phyloP scores from a whole-genome alignment of 805 yeast genomes.

The Danielia oregonensis region DNA sequence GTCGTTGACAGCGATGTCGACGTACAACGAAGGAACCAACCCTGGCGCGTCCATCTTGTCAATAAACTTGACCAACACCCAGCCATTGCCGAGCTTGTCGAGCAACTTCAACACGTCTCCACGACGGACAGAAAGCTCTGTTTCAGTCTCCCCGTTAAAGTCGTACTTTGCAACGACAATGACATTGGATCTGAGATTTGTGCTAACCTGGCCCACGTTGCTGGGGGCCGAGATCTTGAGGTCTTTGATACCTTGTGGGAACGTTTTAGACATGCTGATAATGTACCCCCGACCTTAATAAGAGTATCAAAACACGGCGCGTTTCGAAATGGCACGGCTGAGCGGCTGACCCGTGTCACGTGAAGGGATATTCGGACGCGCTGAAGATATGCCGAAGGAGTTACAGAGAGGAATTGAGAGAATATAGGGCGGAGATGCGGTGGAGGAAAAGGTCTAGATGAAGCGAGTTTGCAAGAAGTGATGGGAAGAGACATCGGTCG shows the following conservation, averaged over 20 bases:
- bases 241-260: constrained; percentile 14
- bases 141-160: constrained; percentile 40
- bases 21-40: constrained; percentile 49
- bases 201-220: constrained; percentile 8
- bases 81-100: constrained; percentile 47
- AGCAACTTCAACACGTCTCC: constrained; percentile 53
- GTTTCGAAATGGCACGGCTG: neutral
- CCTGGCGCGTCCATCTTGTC: constrained; percentile 45
- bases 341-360: constrained; percentile 3
- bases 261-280: constrained; percentile 9
- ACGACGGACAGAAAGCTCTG: constrained; percentile 43
- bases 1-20: constrained; percentile 44
- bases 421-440: no score
- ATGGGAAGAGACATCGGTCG: no score
- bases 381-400: no score
- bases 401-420: no score
- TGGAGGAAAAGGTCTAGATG: no score
- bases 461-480: no score
- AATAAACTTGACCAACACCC: constrained; percentile 55
- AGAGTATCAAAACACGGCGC: no score
- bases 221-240: constrained; percentile 20
- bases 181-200: constrained; percentile 25
- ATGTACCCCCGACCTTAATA: neutral
- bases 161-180: constrained; percentile 45
- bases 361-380: no score